Base-by-base conservation (phyloP, 306 rosid genomes). In the Sicyos edulis region DNA sequence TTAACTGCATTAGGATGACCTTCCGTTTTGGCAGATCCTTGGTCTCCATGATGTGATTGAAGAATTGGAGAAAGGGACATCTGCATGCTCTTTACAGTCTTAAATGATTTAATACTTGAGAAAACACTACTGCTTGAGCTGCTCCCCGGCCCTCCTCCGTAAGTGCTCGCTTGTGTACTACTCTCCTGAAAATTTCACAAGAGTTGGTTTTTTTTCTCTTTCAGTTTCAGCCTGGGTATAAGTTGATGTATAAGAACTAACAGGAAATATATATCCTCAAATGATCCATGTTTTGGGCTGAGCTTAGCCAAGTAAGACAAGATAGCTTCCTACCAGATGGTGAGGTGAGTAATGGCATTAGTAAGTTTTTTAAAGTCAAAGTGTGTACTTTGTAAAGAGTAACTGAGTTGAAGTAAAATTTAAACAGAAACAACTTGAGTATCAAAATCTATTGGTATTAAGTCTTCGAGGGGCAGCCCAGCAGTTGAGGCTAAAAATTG, bases 1-100 rank as follows among this genome's bases (percentile, higher is more conserved):
- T 83, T 88, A 8, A 83, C 80, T 78, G 91, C 96, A 62, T 84
- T 82, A 0, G 89, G 96, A 75, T 92, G 96, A 12, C 87, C 92
- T 52, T 88, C 92, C 1, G 87, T 89, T 61, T 75, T 83, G 16
- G 96, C 80, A 29, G 76, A 77, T 74, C 71, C 29, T 26, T n/a
- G 76, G 55, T 80, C 85, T 65, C 45, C 54, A 66, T 78, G 69
- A 26, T 26, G 29, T 20, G 70, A 77, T 45, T 82, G 80, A 37
- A 81, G 71, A 72, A 76, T 52, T 53, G 96, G 91, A 20, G 92
- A 87, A 61, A 85, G 62, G 42, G 86, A 87, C 47, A 89, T 75
- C 12, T 50, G 78, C 74, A 77, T 65, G 79, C 70, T 78, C 44
- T 56, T 37, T 53, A 61, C 77, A 15, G 60, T 69, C 24, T 53